Percentiles rank a stretch among this genome's conserved stretches.
Evolutionary conservation across 2,329 filamentous ascomycete species (phyloP).

Genomic region (Grosmannia huntii): DNA sequence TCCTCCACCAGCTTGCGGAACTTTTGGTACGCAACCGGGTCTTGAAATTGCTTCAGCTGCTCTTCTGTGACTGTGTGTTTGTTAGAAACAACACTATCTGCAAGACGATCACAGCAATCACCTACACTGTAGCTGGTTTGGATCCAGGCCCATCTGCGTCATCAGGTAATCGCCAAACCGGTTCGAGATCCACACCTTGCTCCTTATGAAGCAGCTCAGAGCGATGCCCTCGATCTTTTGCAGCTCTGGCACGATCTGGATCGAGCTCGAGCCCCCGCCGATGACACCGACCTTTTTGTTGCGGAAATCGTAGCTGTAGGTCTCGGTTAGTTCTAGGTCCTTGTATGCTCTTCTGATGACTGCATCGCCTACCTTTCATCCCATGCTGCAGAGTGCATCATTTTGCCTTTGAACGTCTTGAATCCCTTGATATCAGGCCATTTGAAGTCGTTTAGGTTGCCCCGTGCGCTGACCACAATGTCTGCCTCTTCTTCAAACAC

Average conservation of each 20-base stretch:
- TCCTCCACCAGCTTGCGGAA: neutral
- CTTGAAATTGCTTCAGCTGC: neutral
- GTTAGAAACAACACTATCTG: neutral
- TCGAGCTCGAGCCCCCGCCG: constrained; percentile 18
- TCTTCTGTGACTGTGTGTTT: neutral
- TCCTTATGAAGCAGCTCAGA: constrained; percentile 8
- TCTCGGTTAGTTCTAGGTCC: constrained; percentile 16
- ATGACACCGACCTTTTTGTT: constrained; percentile 19
- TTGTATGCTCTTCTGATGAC: neutral
- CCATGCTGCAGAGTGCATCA: neutral
- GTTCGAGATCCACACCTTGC: constrained; percentile 14
- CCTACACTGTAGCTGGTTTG: constrained; percentile 26
- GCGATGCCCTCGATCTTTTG: constrained; percentile 10
- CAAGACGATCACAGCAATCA: neutral
- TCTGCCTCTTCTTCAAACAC: neutral
- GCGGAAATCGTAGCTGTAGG: constrained; percentile 7
- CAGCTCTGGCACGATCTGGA: constrained; percentile 19
- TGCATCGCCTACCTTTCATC: constrained; percentile 7
- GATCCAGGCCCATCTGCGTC: constrained; percentile 20
- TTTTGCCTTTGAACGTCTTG: neutral
- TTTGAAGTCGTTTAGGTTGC: neutral
- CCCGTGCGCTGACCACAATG: neutral
- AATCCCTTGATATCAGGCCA: neutral
- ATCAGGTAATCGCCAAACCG: constrained; percentile 27
- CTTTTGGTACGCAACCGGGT: neutral